Base-by-base conservation (phyloP, 148 eudicot species). In the Chenopodium formosanum region DNA sequence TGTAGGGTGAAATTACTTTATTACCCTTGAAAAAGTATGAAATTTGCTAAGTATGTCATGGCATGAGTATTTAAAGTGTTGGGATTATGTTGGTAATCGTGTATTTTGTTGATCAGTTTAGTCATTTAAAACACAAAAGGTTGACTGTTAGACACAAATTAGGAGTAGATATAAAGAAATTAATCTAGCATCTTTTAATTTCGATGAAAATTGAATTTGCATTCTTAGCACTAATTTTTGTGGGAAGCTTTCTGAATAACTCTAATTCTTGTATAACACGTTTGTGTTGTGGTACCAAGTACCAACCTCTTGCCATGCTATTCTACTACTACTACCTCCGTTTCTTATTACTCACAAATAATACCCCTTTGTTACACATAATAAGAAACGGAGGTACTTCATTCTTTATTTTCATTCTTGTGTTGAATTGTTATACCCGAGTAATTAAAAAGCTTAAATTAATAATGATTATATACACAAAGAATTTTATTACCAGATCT, bases 51-150 rank as follows among this genome's bases (percentile, higher is more conserved):
- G 46, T 29, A 3, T 40, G 29, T 69, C 56, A 53, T 44, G 47
- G 86, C 80, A 56, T 80, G 86, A 71, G 22, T 65, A 13, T 63
- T 75, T 75, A 84, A 80, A 76, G 40, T 67, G 68, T 60, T 20
- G 62, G 25, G 17, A 23, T 83, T 34, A 66, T 83, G 82, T 79
- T 74, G 86, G 74, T 84, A 84, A 75, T 56, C n/a, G 76, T 75
- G 82, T 69, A 75, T 37, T 58, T 73, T 79, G 60, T 40, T 73
- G 56, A 63, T 50, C 31, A 11, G 50, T 56, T 56, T 56, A 56
- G 62, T 56, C 19, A 56, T 27, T 14, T 68, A 64, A 74, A 60
- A 50, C 22, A 82, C 78, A 50, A 50, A 40, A 74, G 13, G n/a
- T 83, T 83, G 80, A 63, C 70, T 77, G 80, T 68, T 70, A 50